Evolutionary conservation across 1,284 basidiomycete species (phyloP), one percentile per base, ranked within the genome.

Genomic region (Naganishia sp.): DNA sequence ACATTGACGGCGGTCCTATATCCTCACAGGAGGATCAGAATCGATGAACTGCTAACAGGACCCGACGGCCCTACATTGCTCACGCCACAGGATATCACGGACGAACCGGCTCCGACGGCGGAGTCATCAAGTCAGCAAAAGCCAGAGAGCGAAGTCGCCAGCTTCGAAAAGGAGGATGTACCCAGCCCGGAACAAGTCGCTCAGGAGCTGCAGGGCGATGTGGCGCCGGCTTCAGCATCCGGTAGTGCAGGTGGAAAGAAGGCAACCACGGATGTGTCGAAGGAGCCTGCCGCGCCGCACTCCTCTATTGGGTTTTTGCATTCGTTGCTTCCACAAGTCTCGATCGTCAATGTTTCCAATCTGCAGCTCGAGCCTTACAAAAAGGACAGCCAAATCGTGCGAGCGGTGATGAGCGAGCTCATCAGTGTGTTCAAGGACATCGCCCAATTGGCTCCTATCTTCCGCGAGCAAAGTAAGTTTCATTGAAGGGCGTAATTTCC

Each of bases 381-480:
- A 82, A 93, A 94, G 79, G 90, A 95, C 77, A 88, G 92, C 75
- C 93, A 95, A 77, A 89, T 96, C 77, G 89, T 95, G 69, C 89
- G 93, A 42, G 95, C 95, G 2, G 90, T 97, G 81, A 95, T 94
- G 88, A 89, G 90, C 63, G 95, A 98, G 81, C 91, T 99, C 69
- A 92, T 99, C 70, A 90, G 90, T 55, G 93, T 97, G 42, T 98
- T 99, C 86, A 99, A 98, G 83, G 94, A 98, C 78, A 97, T 99
- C 70, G 94, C 95, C 0, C 92, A 95, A 77, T 85, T 98, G 63
- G 97, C 96, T 80, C 94, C 94, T 0, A 87, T 98, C 69, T 98
- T 99, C 88, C 89, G 95, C 60, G 95, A 98, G 81, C 95, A 98
- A 79, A 96, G 75, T 78, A 65, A 70, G 77, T 72, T 2, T 55